Conservation (phyloP, 2,329 filamentous ascomycete genomes). For the Lasiodiplodia hormozganensis region DNA sequence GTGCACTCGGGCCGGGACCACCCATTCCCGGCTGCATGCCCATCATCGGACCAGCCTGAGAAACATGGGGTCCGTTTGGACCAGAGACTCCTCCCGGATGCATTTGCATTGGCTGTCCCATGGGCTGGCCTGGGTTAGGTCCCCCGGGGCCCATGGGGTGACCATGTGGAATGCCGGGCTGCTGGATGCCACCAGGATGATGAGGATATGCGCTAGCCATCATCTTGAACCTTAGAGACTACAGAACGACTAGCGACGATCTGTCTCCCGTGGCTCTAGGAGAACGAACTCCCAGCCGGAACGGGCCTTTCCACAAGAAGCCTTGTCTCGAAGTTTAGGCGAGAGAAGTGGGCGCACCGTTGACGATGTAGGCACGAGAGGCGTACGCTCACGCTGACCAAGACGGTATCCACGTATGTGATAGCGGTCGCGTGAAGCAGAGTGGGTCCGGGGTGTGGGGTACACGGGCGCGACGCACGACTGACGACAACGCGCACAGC, state of each 20-base stretch:
- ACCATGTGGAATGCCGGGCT: slow-evolving; percentile 71
- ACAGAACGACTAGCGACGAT: slow-evolving; percentile 17
- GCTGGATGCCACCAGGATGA: slow-evolving; percentile 74
- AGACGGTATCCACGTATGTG: slow-evolving; percentile 22
- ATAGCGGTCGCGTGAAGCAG: slow-evolving; percentile 26
- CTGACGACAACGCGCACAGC: slow-evolving; percentile 4
- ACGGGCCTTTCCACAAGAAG: background rate
- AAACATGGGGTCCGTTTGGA: slow-evolving; percentile 73
- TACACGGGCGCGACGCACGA: slow-evolving; percentile 23
- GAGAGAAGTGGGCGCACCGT: slow-evolving; percentile 1
- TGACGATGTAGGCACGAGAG: background rate
- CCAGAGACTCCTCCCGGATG: slow-evolving; percentile 76
- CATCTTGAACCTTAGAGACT: slow-evolving; percentile 57
- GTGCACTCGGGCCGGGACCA: slow-evolving; percentile 66
- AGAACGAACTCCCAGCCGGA: slow-evolving; percentile 20
- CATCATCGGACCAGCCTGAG: slow-evolving; percentile 75
- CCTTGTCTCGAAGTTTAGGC: background rate
- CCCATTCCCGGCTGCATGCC: slow-evolving; percentile 74
- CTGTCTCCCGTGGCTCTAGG: slow-evolving; percentile 20
- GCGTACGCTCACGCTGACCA: slow-evolving; percentile 7
- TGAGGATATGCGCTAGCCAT: slow-evolving; percentile 73
- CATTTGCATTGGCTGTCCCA: slow-evolving; percentile 73
- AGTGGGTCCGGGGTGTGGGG: slow-evolving; percentile 28
- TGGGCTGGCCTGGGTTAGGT: slow-evolving; percentile 74
- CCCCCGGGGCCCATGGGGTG: slow-evolving; percentile 69